These are phyloP conservation scores for Cladophialophora psammophila DNA, from an alignment of 2,329 filamentous ascomycete species.

Conservation along the genomic window DNA sequence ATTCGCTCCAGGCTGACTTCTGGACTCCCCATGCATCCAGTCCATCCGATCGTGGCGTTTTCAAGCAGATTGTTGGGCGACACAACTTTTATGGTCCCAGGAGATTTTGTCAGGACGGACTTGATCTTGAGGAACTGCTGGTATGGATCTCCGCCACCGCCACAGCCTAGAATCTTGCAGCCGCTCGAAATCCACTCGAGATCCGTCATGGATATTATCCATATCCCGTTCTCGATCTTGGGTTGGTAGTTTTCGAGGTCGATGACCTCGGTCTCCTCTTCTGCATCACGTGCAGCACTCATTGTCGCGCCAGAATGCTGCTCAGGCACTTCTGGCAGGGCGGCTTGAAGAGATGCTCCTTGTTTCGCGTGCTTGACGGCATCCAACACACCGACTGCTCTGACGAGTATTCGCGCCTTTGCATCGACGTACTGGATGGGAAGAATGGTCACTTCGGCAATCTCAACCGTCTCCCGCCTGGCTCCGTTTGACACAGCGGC, in stretches of 20 bases:
- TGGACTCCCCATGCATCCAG: conserved; percentile 61
- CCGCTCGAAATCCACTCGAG: conserved; percentile 56
- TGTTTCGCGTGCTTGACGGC: conserved; percentile 20
- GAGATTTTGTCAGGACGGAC: conserved; percentile 22
- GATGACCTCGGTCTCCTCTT: neutral
- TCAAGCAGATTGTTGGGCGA: conserved; percentile 60
- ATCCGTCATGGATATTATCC: conserved; percentile 56
- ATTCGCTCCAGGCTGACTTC: conserved; percentile 68
- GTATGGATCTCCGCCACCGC: conserved; percentile 53
- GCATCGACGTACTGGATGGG: conserved; percentile 49
- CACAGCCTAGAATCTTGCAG: conserved; percentile 59
- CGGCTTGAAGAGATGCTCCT: neutral
- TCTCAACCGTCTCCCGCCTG: conserved; percentile 46
- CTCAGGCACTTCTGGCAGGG: conserved; percentile 12
- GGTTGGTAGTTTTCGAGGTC: conserved; percentile 39
- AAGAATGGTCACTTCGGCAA: conserved; percentile 49
- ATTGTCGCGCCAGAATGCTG: conserved; percentile 38
- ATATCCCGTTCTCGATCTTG: conserved; percentile 35
- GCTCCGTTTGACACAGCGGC: conserved; percentile 38
- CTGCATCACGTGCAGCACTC: neutral
- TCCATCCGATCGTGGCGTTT: conserved; percentile 52
- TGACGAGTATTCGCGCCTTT: conserved; percentile 42
- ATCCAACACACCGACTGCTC: conserved; percentile 45
- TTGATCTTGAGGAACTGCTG: conserved; percentile 36
- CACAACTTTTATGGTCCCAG: conserved; percentile 59